These are phyloP conservation scores for Encephalitozoon hellem DNA, from an alignment of 371 early-diverging fungal genomes.

Conservation along the genomic window DNA sequence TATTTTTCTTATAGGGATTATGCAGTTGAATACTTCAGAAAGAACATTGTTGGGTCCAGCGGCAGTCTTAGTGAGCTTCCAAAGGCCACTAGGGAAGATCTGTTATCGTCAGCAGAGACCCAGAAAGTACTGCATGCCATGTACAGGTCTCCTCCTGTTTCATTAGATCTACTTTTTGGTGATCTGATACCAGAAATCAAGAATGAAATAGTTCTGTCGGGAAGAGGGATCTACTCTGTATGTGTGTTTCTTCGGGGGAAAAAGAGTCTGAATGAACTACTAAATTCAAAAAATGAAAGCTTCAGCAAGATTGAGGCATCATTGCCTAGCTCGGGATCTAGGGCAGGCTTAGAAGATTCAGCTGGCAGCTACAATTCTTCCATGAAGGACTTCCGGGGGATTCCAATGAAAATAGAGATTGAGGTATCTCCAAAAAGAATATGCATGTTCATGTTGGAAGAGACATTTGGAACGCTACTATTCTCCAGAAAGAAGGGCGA, in stretches of 20 bases:
- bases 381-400: too few species aligned
- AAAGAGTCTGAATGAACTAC: neutral
- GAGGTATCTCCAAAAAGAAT: neutral
- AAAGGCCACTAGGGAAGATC: neutral
- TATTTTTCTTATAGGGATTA: neutral
- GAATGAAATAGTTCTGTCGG: neutral
- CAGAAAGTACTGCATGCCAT: neutral
- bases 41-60: neutral
- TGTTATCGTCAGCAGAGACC: too few species aligned
- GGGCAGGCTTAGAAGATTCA: too few species aligned
- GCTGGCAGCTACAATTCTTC: neutral
- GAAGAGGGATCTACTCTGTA: neutral
- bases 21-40: neutral
- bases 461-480: neutral
- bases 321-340: too few species aligned
- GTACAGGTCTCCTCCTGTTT: neutral
- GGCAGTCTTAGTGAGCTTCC: neutral
- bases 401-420: slow-evolving; percentile 1
- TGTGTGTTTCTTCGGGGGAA: neutral
- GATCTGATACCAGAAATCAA: neutral
- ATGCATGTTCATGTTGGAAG: neutral
- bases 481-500: neutral
- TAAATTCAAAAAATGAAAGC: neutral
- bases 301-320: neutral
- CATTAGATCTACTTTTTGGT: neutral